Percentiles rank a stretch among this genome's conserved stretches.
These are phyloP conservation scores for Russula olivacea DNA, from an alignment of 768 basidiomycete species.

Conservation along the genomic window DNA sequence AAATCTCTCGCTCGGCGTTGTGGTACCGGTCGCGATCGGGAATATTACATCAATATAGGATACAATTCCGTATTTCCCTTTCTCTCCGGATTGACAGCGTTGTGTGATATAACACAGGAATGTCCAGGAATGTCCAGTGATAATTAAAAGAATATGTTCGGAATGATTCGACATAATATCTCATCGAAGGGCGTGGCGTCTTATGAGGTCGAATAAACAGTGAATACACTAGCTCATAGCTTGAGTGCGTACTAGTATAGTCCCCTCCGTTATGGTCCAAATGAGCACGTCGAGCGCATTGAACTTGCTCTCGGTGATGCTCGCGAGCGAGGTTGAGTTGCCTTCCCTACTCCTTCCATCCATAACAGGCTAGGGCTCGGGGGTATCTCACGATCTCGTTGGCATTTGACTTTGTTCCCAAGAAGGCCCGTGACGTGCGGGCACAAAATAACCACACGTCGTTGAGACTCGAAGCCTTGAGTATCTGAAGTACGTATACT, in stretches of 20 bases:
- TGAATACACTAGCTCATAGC: background rate
- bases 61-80: background rate
- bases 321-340: too few relatives aligned
- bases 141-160: background rate
- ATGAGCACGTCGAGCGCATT: background rate
- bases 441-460: background rate
- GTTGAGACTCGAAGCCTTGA: background rate
- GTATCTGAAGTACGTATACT: background rate
- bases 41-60: background rate
- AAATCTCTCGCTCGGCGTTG: background rate
- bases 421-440: background rate
- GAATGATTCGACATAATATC: background rate
- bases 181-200: background rate
- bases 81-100: background rate
- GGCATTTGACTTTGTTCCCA: background rate
- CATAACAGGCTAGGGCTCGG: background rate
- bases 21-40: background rate
- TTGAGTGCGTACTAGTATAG: background rate
- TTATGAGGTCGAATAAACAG: background rate
- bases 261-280: background rate
- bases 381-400: background rate
- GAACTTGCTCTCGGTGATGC: background rate
- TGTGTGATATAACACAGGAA: background rate
- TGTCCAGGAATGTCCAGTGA: background rate
- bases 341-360: too few relatives aligned